Conservation (phyloP, 2,329 filamentous ascomycete genomes). For the Fusarium chlamydosporum region DNA sequence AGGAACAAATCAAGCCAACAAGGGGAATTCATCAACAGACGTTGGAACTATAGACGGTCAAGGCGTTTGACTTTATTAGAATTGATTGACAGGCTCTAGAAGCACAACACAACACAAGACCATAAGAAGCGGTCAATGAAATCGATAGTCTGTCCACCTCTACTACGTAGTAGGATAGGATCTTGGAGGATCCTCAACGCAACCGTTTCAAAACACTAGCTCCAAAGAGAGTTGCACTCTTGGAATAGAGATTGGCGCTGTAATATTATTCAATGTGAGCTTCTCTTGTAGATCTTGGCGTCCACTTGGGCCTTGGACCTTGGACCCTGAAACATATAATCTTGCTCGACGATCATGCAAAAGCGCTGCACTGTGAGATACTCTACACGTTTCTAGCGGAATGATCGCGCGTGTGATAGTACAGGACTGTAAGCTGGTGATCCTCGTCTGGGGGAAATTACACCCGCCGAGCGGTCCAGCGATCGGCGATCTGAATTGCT, state of each 20-base stretch:
- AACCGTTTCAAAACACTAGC: slow-evolving; percentile 6
- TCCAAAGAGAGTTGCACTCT: slow-evolving; percentile 11
- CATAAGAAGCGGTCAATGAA: slow-evolving; percentile 12
- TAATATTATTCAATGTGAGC: slow-evolving; percentile 1
- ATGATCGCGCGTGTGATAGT: background rate
- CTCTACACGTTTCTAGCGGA: slow-evolving; percentile 5
- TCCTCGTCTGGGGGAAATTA: slow-evolving; percentile 43
- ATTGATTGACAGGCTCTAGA: background rate
- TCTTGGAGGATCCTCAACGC: background rate
- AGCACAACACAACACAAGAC: background rate
- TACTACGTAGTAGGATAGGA: background rate
- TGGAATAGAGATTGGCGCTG: slow-evolving; percentile 17
- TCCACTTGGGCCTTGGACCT: background rate
- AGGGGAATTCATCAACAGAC: background rate
- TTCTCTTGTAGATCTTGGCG: slow-evolving; percentile 1
- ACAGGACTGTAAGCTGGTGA: slow-evolving; percentile 20
- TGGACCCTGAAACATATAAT: slow-evolving; percentile 19
- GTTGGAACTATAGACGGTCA: slow-evolving; percentile 4
- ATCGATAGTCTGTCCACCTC: background rate
- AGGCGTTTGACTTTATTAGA: slow-evolving; percentile 8
- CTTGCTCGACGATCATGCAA: slow-evolving; percentile 8
- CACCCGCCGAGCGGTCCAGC: background rate
- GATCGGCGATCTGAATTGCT: slow-evolving; percentile 33
- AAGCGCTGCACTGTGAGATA: slow-evolving; percentile 36
- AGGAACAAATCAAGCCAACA: background rate